Base-by-base conservation (phyloP, 495 filamentous ascomycete genomes). In the Saxophila tyrrhenica region DNA sequence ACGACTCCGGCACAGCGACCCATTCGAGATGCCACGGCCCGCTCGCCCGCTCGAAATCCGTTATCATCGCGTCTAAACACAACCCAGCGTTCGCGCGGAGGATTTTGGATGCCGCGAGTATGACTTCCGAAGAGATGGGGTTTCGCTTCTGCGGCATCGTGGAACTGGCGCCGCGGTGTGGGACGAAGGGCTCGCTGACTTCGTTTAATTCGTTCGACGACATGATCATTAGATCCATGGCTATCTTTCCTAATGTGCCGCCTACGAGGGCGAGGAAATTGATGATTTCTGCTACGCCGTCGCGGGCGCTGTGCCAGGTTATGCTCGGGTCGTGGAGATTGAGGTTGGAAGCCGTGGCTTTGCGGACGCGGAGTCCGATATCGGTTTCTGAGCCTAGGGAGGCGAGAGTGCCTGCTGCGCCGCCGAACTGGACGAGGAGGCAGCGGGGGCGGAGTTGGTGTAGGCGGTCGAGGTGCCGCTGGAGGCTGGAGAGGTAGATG, bases 121-220 rank as follows among this genome's bases (percentile, higher is more conserved):
- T 77, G 13, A 77, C 72, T 54, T 77, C 75, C 42, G 67, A 72
- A 0, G 73, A 76, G 23, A 78, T 78, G 2, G 75, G 75, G 50
- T 78, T 78, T 22, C 73, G 67, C 58, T 77, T 78, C 60, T 78
- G 75, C 20, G 75, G 75, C 75, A 78, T 78, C 0, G 75, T 78
- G 0, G 70, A 73, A 11, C 72, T 75, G 8, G 75, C 73, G 10
- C 75, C 75, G 13, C 75, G 71, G 57, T 77, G 75, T 11, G 73
- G 74, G 10, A 77, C 73, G 50, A 77, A 78, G 1, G 75, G 75
- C 55, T 78, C 75, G 2, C 71, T 67, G n/a, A 77, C 73, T 54
- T 78, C 75, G n/a, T 71, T 65, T 15, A 76, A 55, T 57, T 78
- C 75, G 54, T 74, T 78, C 0, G 73, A 75, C 9, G 72, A 74